Conservation (phyloP, 345 rosid genomes). For the Reutealis trisperma region DNA sequence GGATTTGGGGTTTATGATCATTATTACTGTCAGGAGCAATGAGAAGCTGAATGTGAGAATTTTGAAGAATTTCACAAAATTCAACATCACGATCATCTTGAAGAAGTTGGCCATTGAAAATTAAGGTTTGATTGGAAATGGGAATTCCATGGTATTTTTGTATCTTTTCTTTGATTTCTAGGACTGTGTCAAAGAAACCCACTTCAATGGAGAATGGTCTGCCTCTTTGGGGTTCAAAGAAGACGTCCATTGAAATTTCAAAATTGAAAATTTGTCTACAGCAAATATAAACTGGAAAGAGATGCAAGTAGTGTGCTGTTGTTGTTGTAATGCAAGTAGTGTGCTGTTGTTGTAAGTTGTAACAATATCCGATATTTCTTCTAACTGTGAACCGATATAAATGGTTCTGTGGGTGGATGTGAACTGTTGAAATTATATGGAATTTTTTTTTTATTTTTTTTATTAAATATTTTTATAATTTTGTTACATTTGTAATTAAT, state of each 20-base stretch:
- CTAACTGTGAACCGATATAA: conserved; percentile 12
- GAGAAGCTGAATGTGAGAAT: conserved; percentile 60
- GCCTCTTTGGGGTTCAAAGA: conserved; percentile 57
- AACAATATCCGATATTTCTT: conserved; percentile 10
- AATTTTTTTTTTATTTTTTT: not conserved
- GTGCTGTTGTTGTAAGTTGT: not conserved
- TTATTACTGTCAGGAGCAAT: conserved; percentile 26
- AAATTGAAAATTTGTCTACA: not conserved
- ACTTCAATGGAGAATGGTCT: conserved; percentile 68
- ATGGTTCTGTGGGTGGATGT: not conserved
- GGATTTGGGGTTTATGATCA: conserved; percentile 4
- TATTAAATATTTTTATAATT: not conserved
- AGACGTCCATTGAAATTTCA: conserved; percentile 52
- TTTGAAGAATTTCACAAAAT: conserved; percentile 54
- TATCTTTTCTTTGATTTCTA: conserved; percentile 74
- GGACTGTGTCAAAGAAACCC: conserved; percentile 71
- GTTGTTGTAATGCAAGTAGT: not conserved
- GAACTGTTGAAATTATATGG: not conserved
- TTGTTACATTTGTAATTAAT: no score
- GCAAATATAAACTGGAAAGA: no score
- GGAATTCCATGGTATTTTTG: conserved; percentile 67
- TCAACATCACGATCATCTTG: conserved; percentile 62
- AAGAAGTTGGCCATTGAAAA: conserved; percentile 64
- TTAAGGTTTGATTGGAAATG: conserved; percentile 51
- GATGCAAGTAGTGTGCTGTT: not conserved